These are phyloP conservation scores for Calonectria honghensis DNA, from an alignment of 2,329 filamentous ascomycete genomes.

Conservation along the genomic window DNA sequence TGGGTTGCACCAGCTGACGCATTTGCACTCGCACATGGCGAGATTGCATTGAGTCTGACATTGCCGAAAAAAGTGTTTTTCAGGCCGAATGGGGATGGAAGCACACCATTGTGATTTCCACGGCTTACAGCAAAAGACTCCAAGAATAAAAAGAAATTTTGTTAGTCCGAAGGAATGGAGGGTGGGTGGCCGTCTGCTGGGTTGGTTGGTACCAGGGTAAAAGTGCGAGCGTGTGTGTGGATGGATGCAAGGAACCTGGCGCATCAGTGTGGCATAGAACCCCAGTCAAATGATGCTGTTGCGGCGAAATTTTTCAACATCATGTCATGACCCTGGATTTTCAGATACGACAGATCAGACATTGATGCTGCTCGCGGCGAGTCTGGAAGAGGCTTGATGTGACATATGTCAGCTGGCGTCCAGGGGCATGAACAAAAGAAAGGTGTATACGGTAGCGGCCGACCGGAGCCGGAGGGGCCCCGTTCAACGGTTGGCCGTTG, in stretches of 20 bases:
- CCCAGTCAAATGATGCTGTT: constrained; percentile 30
- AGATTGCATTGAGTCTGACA: constrained; percentile 20
- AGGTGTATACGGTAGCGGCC: constrained; percentile 19
- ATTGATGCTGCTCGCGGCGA: constrained; percentile 23
- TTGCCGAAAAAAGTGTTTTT: background rate
- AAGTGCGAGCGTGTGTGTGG: constrained; percentile 4
- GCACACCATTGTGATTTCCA: background rate
- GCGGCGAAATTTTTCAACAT: constrained; percentile 29
- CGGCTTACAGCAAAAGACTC: constrained; percentile 28
- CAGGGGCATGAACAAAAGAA: constrained; percentile 28
- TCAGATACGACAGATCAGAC: constrained; percentile 33
- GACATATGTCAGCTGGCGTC: constrained; percentile 25
- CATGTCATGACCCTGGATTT: constrained; percentile 30
- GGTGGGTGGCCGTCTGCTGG: constrained; percentile 17
- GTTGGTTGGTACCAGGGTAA: constrained; percentile 26
- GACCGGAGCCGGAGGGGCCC: constrained; percentile 12
- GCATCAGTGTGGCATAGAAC: constrained; percentile 25
- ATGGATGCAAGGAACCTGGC: constrained; percentile 38
- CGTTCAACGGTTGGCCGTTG: constrained; percentile 26
- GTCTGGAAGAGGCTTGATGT: constrained; percentile 32
- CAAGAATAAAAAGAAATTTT: constrained; percentile 21
- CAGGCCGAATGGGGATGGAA: constrained; percentile 15
- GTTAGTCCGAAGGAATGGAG: constrained; percentile 14
- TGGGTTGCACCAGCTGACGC: constrained; percentile 1
- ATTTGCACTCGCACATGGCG: background rate